A percentile compares a stretch with the other conserved stretches of the same genome.
These are phyloP conservation scores for Centrapalus pauciflorus DNA, from an alignment of 129 eudicot genomes.

Conservation along the genomic window DNA sequence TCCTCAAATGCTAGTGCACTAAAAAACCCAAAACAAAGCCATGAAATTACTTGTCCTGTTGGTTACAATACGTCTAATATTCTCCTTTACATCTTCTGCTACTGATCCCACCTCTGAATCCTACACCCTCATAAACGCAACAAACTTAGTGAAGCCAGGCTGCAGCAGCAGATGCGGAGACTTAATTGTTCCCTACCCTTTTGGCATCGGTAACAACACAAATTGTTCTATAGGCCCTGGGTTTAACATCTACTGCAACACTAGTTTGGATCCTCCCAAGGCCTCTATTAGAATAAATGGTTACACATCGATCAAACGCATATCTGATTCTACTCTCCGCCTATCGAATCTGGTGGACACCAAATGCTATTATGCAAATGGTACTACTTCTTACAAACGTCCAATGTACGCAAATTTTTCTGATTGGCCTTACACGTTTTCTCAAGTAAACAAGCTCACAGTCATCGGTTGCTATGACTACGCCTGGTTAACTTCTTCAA, in stretches of 20 bases:
- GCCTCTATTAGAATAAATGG: not conserved
- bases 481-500: not conserved
- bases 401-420: not conserved
- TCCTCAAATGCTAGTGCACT: too few species aligned
- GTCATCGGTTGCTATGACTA: slow-evolving; percentile 39
- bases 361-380: slow-evolving; percentile 1
- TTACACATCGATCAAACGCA: not conserved
- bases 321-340: slow-evolving; percentile 20
- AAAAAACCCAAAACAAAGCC: not conserved
- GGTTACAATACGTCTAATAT: not conserved
- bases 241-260: slow-evolving; percentile 33
- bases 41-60: not conserved
- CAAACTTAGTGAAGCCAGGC: slow-evolving; percentile 14
- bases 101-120: not conserved
- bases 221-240: slow-evolving; percentile 12
- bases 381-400: too few species aligned
- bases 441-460: slow-evolving; percentile 26
- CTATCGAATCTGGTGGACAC: not conserved
- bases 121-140: not conserved
- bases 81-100: not conserved
- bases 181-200: slow-evolving; percentile 34
- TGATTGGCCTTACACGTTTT: not conserved
- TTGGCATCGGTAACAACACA: slow-evolving; percentile 23
- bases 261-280: slow-evolving; percentile 22
- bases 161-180: slow-evolving; percentile 8